A percentile compares a stretch with the other conserved stretches of the same genome.
These are phyloP conservation scores for Suillus plorans DNA, from an alignment of 768 basidiomycete species.

Conservation along the genomic window DNA sequence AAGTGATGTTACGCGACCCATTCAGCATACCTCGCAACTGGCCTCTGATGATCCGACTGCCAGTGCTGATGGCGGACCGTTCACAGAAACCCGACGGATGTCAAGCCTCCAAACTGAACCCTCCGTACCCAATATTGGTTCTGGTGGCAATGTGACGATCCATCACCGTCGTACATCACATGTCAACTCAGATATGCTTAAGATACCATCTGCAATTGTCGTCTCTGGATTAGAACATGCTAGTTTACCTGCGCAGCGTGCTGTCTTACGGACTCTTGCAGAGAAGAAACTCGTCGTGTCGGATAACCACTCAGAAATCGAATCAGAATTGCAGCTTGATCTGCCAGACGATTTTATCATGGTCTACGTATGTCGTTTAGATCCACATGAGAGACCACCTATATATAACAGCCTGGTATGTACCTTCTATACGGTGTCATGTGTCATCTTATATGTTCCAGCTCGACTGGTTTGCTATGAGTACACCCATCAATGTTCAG, in stretches of 20 bases:
- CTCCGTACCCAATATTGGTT: slow-evolving; percentile 15
- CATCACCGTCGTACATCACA: slow-evolving; percentile 17
- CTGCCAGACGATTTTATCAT: slow-evolving; percentile 66
- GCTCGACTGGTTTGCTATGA: slow-evolving; percentile 83
- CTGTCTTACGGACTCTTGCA: slow-evolving; percentile 51
- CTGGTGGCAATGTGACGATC: background rate
- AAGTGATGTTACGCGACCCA: slow-evolving; percentile 19
- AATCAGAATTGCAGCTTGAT: slow-evolving; percentile 24
- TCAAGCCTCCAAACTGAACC: slow-evolving; percentile 15
- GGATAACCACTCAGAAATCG: slow-evolving; percentile 7
- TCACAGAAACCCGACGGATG: slow-evolving; percentile 1
- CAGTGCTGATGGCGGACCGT: slow-evolving; percentile 6
- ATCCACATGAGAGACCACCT: slow-evolving; percentile 61
- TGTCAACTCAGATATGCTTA: slow-evolving; percentile 24
- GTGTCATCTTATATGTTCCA: slow-evolving; percentile 28
- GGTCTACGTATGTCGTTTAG: slow-evolving; percentile 69
- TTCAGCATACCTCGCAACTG: slow-evolving; percentile 14
- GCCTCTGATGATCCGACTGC: slow-evolving; percentile 11
- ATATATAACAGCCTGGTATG: slow-evolving; percentile 68
- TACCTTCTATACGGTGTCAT: slow-evolving; percentile 3
- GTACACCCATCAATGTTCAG: slow-evolving; percentile 55
- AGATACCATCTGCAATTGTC: slow-evolving; percentile 59
- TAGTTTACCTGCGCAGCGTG: slow-evolving; percentile 51
- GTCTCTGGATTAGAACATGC: slow-evolving; percentile 71
- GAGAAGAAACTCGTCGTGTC: slow-evolving; percentile 51